These are phyloP conservation scores for Juglanconis sp. DNA, from an alignment of 2,329 filamentous ascomycete genomes.

Conservation along the genomic window DNA sequence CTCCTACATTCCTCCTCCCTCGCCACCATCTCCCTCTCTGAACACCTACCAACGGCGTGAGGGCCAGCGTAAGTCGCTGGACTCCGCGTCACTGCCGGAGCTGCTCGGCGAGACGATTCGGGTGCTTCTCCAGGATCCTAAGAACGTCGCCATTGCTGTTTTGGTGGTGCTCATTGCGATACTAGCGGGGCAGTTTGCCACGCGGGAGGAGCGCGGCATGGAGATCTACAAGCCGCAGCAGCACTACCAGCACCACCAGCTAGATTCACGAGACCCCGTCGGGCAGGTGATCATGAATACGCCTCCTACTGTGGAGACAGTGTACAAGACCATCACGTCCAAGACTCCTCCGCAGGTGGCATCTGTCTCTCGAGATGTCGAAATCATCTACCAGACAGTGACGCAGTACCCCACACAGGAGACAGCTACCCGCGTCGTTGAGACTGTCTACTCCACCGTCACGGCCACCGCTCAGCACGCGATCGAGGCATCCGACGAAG, in stretches of 20 bases:
- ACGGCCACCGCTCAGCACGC: slow-evolving; percentile 3
- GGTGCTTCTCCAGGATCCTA: slow-evolving; percentile 55
- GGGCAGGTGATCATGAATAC: slow-evolving; percentile 8
- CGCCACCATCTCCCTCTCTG: slow-evolving; percentile 25
- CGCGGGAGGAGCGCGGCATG: slow-evolving; percentile 29
- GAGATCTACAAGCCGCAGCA: slow-evolving; percentile 10
- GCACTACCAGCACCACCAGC: slow-evolving; percentile 15
- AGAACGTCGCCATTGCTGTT: slow-evolving; percentile 56
- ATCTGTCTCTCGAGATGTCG: slow-evolving; percentile 1
- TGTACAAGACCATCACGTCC: slow-evolving; percentile 12
- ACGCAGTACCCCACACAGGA: slow-evolving; percentile 6
- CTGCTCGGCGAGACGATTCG: slow-evolving; percentile 52
- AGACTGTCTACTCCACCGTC: slow-evolving; percentile 20
- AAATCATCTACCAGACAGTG: slow-evolving; percentile 11
- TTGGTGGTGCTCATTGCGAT: slow-evolving; percentile 53
- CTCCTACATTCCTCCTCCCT: slow-evolving; percentile 24
- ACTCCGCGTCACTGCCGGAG: slow-evolving; percentile 49
- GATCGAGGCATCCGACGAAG: not conserved
- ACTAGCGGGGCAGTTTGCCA: slow-evolving; percentile 33
- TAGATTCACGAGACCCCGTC: slow-evolving; percentile 12
- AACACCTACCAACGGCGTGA: slow-evolving; percentile 31
- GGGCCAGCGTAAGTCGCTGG: slow-evolving; percentile 27
- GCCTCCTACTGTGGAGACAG: slow-evolving; percentile 12
- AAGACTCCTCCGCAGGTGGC: not conserved
- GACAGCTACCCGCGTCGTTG: slow-evolving; percentile 9